Percentiles rank a stretch among this genome's conserved stretches.
Conservation (phyloP, 805 yeast species). For the Pachysolen tannophilus region DNA sequence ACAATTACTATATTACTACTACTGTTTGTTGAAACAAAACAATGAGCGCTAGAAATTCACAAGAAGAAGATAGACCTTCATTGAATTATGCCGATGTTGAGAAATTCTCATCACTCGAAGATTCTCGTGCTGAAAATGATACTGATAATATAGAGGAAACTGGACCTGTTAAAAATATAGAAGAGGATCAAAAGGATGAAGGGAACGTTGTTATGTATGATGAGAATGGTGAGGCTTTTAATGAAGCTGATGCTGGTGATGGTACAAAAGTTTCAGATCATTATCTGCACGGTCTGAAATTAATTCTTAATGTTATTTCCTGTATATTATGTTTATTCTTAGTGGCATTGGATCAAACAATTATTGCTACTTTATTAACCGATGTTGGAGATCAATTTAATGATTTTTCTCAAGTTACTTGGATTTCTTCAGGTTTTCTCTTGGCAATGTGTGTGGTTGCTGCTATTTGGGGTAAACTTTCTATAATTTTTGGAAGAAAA, state of each 20-base stretch:
- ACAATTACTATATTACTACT: too few relatives aligned
- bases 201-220: too few relatives aligned
- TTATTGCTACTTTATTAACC: conserved; percentile 42
- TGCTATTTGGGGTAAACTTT: conserved; percentile 49
- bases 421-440: conserved; percentile 50
- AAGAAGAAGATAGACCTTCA: too few relatives aligned
- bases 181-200: too few relatives aligned
- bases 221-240: too few relatives aligned
- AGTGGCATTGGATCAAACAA: conserved; percentile 52
- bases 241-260: conserved; percentile 27
- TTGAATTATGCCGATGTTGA: too few relatives aligned
- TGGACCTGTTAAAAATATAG: too few relatives aligned
- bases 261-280: conserved; percentile 25
- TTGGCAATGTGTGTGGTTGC: conserved; percentile 45
- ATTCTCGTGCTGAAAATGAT: too few relatives aligned
- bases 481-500: conserved; percentile 52
- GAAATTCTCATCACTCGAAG: too few relatives aligned
- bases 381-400: conserved; percentile 41
- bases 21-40: too few relatives aligned
- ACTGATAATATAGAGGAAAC: too few relatives aligned
- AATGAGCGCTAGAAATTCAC: too few relatives aligned
- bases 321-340: conserved; percentile 15
- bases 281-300: conserved; percentile 16
- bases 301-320: conserved; percentile 8
- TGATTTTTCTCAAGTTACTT: conserved; percentile 44